Conservation (phyloP, 345 rosid species). For the Rhodamnia rubescens region DNA sequence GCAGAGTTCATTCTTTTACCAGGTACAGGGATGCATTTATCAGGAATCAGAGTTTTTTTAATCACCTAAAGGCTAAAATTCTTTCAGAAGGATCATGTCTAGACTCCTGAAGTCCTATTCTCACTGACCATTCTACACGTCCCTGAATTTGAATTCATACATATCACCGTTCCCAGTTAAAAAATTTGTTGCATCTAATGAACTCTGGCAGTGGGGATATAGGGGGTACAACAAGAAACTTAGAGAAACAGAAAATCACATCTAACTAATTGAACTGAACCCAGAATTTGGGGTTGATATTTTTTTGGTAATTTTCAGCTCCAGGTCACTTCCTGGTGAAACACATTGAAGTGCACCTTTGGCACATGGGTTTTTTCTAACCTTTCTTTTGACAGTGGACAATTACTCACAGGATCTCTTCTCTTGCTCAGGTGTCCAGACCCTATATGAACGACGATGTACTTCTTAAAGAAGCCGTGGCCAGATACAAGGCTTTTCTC, state of each 20-base stretch:
- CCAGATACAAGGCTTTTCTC: conserved; percentile 80
- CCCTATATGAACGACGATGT: conserved; percentile 32
- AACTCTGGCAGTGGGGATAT: background rate
- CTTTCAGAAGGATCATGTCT: background rate
- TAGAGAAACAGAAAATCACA: background rate
- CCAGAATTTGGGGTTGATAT: background rate
- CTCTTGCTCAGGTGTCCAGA: conserved; percentile 53
- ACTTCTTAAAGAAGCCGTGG: conserved; percentile 69
- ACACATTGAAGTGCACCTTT: background rate
- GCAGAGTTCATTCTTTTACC: conserved; percentile 73
- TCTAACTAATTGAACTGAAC: background rate
- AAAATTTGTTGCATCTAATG: background rate
- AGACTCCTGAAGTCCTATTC: background rate
- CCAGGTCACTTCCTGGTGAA: background rate
- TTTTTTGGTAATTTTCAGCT: background rate
- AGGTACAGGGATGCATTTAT: conserved; percentile 28
- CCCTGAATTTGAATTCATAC: background rate
- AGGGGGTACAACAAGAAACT: background rate
- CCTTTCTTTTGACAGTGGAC: background rate
- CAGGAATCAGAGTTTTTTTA: background rate
- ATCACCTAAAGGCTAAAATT: background rate
- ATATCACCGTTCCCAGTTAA: background rate
- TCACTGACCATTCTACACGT: background rate
- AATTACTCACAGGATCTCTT: background rate
- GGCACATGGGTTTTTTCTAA: background rate